Evolutionary conservation across 805 yeast species (phyloP).

Genomic region (Metschnikowia drakensbergensis): DNA sequence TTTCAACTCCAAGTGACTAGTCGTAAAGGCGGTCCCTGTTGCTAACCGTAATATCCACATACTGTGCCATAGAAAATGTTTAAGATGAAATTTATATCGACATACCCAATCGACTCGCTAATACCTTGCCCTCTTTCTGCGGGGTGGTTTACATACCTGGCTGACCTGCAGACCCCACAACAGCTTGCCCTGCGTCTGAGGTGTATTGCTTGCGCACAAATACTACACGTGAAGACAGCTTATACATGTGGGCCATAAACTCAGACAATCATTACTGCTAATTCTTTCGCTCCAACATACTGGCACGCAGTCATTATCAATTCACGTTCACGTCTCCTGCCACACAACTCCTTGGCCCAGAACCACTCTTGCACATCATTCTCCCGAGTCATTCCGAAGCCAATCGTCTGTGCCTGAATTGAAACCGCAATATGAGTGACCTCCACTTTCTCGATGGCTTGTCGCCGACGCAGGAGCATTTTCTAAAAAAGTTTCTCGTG

Average conservation of each 20-base stretch:
- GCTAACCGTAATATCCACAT: too few relatives aligned
- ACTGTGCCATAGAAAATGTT: too few relatives aligned
- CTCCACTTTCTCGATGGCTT: slow-evolving; percentile 21
- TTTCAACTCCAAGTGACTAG: too few relatives aligned
- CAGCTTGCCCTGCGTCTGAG: background rate
- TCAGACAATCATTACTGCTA: background rate
- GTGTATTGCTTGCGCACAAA: slow-evolving; percentile 2
- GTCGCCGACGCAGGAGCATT: slow-evolving; percentile 75
- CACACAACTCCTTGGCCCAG: background rate
- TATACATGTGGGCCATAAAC: background rate
- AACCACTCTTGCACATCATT: background rate
- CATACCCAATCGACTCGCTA: background rate
- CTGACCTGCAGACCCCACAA: slow-evolving; percentile 1
- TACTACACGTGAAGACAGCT: background rate
- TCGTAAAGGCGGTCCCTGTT: too few relatives aligned
- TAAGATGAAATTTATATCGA: too few relatives aligned
- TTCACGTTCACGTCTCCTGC: background rate
- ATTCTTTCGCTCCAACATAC: background rate
- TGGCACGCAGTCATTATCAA: background rate
- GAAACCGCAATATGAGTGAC: background rate
- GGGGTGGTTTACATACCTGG: background rate
- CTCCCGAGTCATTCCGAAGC: background rate
- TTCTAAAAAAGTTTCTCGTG: slow-evolving; percentile 77
- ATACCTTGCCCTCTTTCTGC: background rate
- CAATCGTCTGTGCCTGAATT: background rate